Percentiles rank a stretch among this genome's conserved stretches.
Evolutionary conservation across 352 stramenopile species (phyloP).

Genomic region (Phytophthora niederhauseri): DNA sequence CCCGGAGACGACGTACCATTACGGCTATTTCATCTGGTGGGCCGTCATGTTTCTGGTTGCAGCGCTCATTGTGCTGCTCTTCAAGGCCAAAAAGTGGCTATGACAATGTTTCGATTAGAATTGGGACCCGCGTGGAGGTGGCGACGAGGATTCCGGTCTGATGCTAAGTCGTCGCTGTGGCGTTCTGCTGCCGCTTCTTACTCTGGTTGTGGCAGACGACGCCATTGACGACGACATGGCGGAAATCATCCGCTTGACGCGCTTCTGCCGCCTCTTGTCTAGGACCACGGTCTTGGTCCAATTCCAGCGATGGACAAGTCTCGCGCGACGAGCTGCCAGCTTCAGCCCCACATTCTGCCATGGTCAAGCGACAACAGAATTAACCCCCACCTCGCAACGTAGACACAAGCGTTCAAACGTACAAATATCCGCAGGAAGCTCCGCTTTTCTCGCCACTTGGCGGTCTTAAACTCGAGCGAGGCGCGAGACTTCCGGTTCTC

Average conservation of each 20-base stretch:
- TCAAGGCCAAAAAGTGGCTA: slow-evolving; percentile 64
- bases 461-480: slow-evolving; percentile 48
- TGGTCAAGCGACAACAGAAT: neutral
- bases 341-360: slow-evolving; percentile 43
- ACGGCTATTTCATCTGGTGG: slow-evolving; percentile 82
- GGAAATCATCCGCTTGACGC: slow-evolving; percentile 30
- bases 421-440: slow-evolving; percentile 58
- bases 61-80: slow-evolving; percentile 38
- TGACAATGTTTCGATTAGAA: slow-evolving; percentile 1
- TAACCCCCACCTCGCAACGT: neutral
- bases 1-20: slow-evolving; percentile 60
- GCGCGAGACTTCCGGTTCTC: slow-evolving; percentile 47
- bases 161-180: slow-evolving; percentile 14
- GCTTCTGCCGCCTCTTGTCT: slow-evolving; percentile 29
- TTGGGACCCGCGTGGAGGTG: neutral
- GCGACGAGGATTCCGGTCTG: neutral
- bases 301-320: slow-evolving; percentile 39
- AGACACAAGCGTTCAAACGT: slow-evolving; percentile 16
- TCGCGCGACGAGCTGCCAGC: slow-evolving; percentile 29
- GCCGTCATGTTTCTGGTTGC: slow-evolving; percentile 44
- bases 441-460: slow-evolving; percentile 51
- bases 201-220: slow-evolving; percentile 4
- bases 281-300: slow-evolving; percentile 36
- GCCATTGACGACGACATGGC: slow-evolving; percentile 15
- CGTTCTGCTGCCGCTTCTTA: slow-evolving; percentile 6